Conservation (phyloP, 2,329 filamentous ascomycete genomes). For the Colletotrichum eremochloae region DNA sequence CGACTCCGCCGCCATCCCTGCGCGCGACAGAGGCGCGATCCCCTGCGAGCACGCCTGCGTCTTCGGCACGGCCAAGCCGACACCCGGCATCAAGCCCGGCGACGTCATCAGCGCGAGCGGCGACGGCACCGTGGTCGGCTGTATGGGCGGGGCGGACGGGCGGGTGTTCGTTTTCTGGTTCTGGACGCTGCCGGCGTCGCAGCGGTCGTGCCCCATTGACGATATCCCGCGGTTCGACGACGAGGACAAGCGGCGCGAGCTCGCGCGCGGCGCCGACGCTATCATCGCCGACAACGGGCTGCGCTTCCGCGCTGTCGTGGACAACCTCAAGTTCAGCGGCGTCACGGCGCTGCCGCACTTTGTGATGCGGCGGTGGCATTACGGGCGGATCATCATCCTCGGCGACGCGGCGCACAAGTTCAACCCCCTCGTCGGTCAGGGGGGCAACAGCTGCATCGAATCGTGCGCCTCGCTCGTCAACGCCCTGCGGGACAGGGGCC, state of each 20-base stretch:
- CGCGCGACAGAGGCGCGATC: constrained; percentile 18
- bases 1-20: constrained; percentile 32
- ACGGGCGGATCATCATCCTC: constrained; percentile 49
- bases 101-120: constrained; percentile 30
- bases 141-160: constrained; percentile 24
- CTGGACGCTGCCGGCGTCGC: constrained; percentile 28
- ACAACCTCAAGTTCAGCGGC: constrained; percentile 32
- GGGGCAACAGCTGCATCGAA: constrained; percentile 49
- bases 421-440: constrained; percentile 48
- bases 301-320: constrained; percentile 7
- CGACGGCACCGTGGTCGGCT: constrained; percentile 18
- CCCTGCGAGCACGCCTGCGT: constrained; percentile 38
- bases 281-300: constrained; percentile 19
- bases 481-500: constrained; percentile 35
- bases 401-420: constrained; percentile 54
- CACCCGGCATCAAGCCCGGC: constrained; percentile 12
- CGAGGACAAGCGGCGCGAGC: constrained; percentile 30
- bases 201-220: constrained; percentile 29
- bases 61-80: constrained; percentile 35
- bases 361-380: constrained; percentile 48
- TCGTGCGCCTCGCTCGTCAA: constrained; percentile 46
- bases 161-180: constrained; percentile 36
- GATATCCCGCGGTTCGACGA: constrained; percentile 31
- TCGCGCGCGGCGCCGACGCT: constrained; percentile 9
- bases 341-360: constrained; percentile 38